Evolutionary conservation across 169 alveolate species (phyloP).

Genomic region (Cryptosporidium xiaoi): DNA sequence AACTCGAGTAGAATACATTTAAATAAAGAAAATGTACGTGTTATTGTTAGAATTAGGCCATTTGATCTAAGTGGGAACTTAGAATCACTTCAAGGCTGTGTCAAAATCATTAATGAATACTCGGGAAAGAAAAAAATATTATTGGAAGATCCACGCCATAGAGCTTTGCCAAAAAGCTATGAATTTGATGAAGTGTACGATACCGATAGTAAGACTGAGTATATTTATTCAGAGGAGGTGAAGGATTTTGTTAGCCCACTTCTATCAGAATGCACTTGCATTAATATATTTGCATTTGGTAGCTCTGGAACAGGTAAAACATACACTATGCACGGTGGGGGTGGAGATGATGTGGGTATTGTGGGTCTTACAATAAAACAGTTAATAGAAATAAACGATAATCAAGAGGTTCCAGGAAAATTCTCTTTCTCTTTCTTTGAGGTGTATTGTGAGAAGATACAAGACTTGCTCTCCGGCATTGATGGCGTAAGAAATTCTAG

Average conservation of each 20-base stretch:
- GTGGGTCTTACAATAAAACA: conserved; percentile 60
- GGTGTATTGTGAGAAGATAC: conserved; percentile 74
- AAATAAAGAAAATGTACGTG: conserved; percentile 66
- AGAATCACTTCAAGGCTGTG: conserved; percentile 36
- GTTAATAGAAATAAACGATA: conserved; percentile 24
- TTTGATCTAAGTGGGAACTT: background rate
- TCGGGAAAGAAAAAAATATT: conserved; percentile 17
- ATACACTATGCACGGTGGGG: conserved; percentile 75
- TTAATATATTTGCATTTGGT: conserved; percentile 76
- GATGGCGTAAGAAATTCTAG: background rate
- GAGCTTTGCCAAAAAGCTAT: conserved; percentile 73
- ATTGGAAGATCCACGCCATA: conserved; percentile 77
- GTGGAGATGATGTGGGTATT: conserved; percentile 15
- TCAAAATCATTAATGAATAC: background rate
- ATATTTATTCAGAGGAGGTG: conserved; percentile 37
- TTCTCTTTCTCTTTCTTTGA: conserved; percentile 77
- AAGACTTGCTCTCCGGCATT: conserved; percentile 64
- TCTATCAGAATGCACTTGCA: conserved; percentile 57
- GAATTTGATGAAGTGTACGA: conserved; percentile 71
- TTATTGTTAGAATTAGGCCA: conserved; percentile 55
- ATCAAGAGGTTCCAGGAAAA: conserved; percentile 25
- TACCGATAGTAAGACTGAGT: conserved; percentile 16
- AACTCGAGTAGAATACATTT: conserved; percentile 66
- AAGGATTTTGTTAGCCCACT: conserved; percentile 30
- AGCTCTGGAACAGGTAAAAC: conserved; percentile 79